Percentiles rank a stretch among this genome's conserved stretches.
phyloP scores from a whole-genome alignment of 2,329 filamentous ascomycete genomes.

The Ceratocystis alfenasii region DNA sequence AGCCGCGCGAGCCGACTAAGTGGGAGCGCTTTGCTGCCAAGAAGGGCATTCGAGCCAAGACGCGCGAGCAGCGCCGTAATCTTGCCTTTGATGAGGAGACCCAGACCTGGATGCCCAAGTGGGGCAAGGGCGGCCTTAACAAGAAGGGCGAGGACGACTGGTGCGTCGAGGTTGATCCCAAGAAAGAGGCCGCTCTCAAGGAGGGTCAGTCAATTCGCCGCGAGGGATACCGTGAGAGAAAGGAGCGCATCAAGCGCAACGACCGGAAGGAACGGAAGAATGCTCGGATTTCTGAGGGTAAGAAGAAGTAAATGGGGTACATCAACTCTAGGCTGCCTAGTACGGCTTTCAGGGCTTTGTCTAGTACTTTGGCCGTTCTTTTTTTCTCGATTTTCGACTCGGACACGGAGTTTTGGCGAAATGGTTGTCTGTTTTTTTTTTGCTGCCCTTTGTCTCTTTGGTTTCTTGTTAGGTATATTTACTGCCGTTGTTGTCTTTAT shows the following conservation, averaged over 20 bases:
- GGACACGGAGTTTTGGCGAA: slow-evolving; percentile 16
- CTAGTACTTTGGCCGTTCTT: background rate
- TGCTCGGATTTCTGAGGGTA: slow-evolving; percentile 35
- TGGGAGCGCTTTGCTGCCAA: slow-evolving; percentile 95
- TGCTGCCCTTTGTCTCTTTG: slow-evolving; percentile 1
- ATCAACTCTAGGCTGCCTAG: background rate
- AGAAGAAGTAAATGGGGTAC: slow-evolving; percentile 21
- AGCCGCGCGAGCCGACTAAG: slow-evolving; percentile 71
- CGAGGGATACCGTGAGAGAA: slow-evolving; percentile 51
- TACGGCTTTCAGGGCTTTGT: background rate
- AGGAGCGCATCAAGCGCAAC: slow-evolving; percentile 59
- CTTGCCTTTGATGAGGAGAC: slow-evolving; percentile 72
- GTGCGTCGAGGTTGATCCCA: slow-evolving; percentile 82
- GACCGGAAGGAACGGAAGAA: slow-evolving; percentile 60
- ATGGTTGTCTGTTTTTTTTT: slow-evolving; percentile 2
- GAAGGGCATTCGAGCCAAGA: slow-evolving; percentile 91
- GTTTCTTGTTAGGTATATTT: background rate
- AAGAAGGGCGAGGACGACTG: slow-evolving; percentile 74
- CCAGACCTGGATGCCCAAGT: slow-evolving; percentile 84
- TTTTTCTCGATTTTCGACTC: slow-evolving; percentile 13
- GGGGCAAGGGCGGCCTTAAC: slow-evolving; percentile 87
- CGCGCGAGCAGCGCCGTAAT: slow-evolving; percentile 60
- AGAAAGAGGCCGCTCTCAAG: slow-evolving; percentile 52
- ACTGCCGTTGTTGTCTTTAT: background rate
- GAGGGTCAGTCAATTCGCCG: slow-evolving; percentile 50